Percentiles rank a stretch among this genome's conserved stretches.
Evolutionary conservation across 352 stramenopile genomes (phyloP).

Genomic region (Phytophthora sp.): DNA sequence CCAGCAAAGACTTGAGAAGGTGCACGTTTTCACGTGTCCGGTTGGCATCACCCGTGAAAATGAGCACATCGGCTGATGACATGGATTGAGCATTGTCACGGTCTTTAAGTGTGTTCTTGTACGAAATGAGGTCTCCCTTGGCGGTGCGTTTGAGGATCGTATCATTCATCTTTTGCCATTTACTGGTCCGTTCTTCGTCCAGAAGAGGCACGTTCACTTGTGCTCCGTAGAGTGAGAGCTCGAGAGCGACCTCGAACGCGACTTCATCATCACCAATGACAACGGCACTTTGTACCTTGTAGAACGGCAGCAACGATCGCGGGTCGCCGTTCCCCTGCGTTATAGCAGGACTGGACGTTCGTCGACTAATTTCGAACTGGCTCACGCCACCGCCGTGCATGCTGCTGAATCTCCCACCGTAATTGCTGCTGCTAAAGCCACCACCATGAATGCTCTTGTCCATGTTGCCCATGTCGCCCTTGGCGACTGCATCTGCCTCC

Average conservation of each 20-base stretch:
- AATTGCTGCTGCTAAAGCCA: conserved; percentile 6
- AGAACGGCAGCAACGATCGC: conserved; percentile 46
- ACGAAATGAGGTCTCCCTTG: conserved; percentile 71
- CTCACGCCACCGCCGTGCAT: conserved; percentile 4
- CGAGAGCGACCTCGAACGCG: conserved; percentile 66
- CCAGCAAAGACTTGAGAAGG: conserved; percentile 49
- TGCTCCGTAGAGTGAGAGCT: conserved; percentile 69
- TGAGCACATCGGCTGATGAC: conserved; percentile 56
- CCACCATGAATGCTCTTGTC: conserved; percentile 22
- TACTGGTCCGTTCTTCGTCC: conserved; percentile 59
- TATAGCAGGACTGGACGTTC: conserved; percentile 10
- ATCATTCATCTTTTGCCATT: conserved; percentile 72
- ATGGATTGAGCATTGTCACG: conserved; percentile 43
- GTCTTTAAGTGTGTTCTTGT: conserved; percentile 71
- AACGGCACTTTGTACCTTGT: conserved; percentile 54
- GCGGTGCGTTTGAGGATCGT: conserved; percentile 53
- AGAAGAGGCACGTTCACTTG: conserved; percentile 67
- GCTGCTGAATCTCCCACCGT: conserved; percentile 4
- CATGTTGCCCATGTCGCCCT: conserved; percentile 17
- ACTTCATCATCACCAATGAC: conserved; percentile 73
- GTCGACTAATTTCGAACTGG: conserved; percentile 24
- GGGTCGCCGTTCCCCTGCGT: conserved; percentile 48
- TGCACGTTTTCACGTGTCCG: conserved; percentile 62
- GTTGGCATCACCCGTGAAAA: conserved; percentile 62
- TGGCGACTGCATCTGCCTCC: conserved; percentile 2